Evolutionary conservation across 345 rosid species (phyloP), one percentile per base, ranked within the genome.

Genomic region (Mangifera indica): DNA sequence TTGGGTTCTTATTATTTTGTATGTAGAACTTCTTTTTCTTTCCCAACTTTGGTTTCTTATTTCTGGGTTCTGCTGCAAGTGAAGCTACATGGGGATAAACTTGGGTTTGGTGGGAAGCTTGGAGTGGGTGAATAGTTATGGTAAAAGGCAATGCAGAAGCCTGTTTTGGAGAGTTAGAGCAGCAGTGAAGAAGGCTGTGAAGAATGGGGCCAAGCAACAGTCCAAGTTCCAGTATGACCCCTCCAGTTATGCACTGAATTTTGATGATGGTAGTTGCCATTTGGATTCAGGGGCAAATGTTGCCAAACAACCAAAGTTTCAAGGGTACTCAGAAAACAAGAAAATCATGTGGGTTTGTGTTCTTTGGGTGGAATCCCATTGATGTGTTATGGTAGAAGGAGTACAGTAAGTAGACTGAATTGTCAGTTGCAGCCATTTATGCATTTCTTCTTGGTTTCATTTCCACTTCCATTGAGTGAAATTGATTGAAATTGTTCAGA

Each of bases 171-270:
- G 84, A 69, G 52, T 79, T 78, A 85, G 74, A 46, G 85, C 87
- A 8, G 82, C 89, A 18, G 73, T 84, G 75, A 88, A 71, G 86
- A 81, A 63, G 58, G 81, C 85, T 4, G 72, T 78, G 67, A 86
- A 79, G 76, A 75, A 62, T 45, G 78, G 73, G 2, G 69, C 76
- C 44, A 78, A 64, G 65, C 72, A 63, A 6, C 83, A 75, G 70
- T 79, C 79, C 32, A 78, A 78, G 80, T 93, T 91, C 77, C 97
- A 87, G 81, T 93, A 91, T 83, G 98, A 93, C 84, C 98, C 98
- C 45, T 89, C 85, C 60, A 93, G 98, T 70, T 93, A 93, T 72
- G 89, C 90, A 17, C 83, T 88, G 46, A 88, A 92, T 74, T 90
- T 92, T 67, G 98, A 92, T 64, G 94, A 92, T 70, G 93, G 93